Percentiles rank a stretch among this genome's conserved stretches.
These are phyloP conservation scores for Dictyostelium citrinum DNA, from an alignment of 78 protist species.

Conservation along the genomic window DNA sequence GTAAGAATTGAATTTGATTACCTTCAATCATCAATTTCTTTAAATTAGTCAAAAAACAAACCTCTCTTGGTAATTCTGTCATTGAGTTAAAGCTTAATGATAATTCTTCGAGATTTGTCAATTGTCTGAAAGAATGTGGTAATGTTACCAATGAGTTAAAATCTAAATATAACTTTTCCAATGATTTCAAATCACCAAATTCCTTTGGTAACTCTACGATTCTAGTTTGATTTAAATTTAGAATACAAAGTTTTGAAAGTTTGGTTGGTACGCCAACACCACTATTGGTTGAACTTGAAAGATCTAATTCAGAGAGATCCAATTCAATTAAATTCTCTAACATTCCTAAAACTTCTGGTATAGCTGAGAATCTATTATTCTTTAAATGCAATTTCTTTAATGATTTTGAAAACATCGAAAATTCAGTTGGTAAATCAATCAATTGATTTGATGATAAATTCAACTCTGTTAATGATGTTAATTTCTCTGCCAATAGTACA, in stretches of 20 bases:
- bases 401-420: background rate
- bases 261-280: background rate
- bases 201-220: conserved; percentile 44
- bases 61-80: conserved; percentile 33
- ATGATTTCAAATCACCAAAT: conserved; percentile 20
- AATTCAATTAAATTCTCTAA: conserved; percentile 3
- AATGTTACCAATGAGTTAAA: background rate
- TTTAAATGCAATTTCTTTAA: background rate
- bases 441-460: conserved; percentile 35
- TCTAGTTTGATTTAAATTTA: conserved; percentile 24
- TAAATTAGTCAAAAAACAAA: background rate
- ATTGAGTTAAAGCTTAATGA: background rate
- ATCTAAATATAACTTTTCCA: conserved; percentile 15
- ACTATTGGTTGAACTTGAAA: conserved; percentile 4
- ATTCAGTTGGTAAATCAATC: conserved; percentile 11
- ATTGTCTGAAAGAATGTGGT: conserved; percentile 27
- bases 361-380: conserved; percentile 29
- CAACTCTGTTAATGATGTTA: background rate
- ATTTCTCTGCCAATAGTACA: background rate
- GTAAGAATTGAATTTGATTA: conserved; percentile 41
- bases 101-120: background rate
- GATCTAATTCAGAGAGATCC: conserved; percentile 47
- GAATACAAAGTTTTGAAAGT: background rate
- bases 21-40: conserved; percentile 11
- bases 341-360: conserved; percentile 41